Evolutionary conservation across 768 basidiomycete species (phyloP), one percentile per base, ranked within the genome.

Genomic region (Pilatotrama ljubarskyi): DNA sequence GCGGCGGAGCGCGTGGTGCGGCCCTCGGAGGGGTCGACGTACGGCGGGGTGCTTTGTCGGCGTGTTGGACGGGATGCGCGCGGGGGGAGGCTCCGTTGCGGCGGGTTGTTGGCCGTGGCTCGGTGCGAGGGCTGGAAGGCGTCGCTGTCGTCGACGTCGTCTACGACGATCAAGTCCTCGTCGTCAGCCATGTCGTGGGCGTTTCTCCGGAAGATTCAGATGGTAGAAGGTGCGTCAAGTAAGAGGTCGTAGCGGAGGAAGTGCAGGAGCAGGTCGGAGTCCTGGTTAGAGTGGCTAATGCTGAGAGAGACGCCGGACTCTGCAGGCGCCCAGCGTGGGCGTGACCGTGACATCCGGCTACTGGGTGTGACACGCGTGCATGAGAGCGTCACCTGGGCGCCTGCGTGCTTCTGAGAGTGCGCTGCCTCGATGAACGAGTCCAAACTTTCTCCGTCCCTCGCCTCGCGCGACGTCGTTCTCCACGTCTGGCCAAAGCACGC

Each of bases 401-500:
- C 35, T 37, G 35, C 17, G 44, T 13, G 2, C 22, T 25, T 24
- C 24, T 46, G 18, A 22, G 6, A 6, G 38, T 15, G 4, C 38
- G 44, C 18, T 46, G 20, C 44, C 13, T 17, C 50, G n/a, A 61
- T 61, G 60, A 51, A 42, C 36, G 50, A 61, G 42, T 49, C 49
- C 32, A 61, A 61, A 42, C 38, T 62, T 10, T 62, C 61, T 36
- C 55, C 61, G 4, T 26, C 40, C 10, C 61, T 57, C 11, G 61
- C 43, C 38, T 20, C 50, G 4, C 56, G 41, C 47, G 25, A 48
- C 25, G 14, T 58, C 25, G 58, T 61, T 36, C 74, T 93, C 18
- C 77, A 91, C 71, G 74, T 92, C 58, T 92, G 88, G 88, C 88
- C 91, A 0, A 77, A 78, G 5, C 76, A 78, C 69, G 90, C 85